Percentiles rank a stretch among this genome's conserved stretches.
phyloP scores from a whole-genome alignment of 2,329 filamentous ascomycete species.

The Nigrograna mackinnonii region DNA sequence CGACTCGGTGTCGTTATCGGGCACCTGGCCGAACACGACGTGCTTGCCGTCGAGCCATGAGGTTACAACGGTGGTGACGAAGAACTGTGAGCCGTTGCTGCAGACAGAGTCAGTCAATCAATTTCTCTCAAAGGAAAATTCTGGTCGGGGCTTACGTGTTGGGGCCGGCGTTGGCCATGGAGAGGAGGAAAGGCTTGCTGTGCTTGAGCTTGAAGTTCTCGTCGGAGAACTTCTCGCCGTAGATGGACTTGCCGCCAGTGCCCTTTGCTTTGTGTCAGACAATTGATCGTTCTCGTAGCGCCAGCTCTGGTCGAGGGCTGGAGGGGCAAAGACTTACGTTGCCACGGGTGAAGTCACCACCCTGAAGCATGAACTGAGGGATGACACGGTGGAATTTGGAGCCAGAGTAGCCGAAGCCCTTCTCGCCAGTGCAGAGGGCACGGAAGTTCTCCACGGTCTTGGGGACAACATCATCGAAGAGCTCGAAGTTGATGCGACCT shows the following conservation, averaged over 20 bases:
- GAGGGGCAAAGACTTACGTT: conserved; percentile 66
- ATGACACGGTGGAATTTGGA: conserved; percentile 94
- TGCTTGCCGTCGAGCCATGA: conserved; percentile 77
- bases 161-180: conserved; percentile 93
- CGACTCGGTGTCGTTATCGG: conserved; percentile 55
- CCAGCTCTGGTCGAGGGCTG: conserved; percentile 2
- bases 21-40: conserved; percentile 81
- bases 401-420: conserved; percentile 81
- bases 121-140: not conserved
- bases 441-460: conserved; percentile 88
- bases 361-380: conserved; percentile 92
- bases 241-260: conserved; percentile 91
- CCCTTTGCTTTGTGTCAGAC: conserved; percentile 62
- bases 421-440: conserved; percentile 77
- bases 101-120: conserved; percentile 16
- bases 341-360: conserved; percentile 90
- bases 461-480: conserved; percentile 84
- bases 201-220: conserved; percentile 87
- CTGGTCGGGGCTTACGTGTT: conserved; percentile 70
- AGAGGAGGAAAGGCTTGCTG: conserved; percentile 75
- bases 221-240: conserved; percentile 90
- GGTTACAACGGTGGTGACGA: conserved; percentile 71
- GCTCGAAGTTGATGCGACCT: conserved; percentile 85
- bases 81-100: conserved; percentile 74
- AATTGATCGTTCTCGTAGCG: conserved; percentile 6